Base-by-base conservation (phyloP, 2,329 filamentous ascomycete species). In the Fusarium tuaranense region DNA sequence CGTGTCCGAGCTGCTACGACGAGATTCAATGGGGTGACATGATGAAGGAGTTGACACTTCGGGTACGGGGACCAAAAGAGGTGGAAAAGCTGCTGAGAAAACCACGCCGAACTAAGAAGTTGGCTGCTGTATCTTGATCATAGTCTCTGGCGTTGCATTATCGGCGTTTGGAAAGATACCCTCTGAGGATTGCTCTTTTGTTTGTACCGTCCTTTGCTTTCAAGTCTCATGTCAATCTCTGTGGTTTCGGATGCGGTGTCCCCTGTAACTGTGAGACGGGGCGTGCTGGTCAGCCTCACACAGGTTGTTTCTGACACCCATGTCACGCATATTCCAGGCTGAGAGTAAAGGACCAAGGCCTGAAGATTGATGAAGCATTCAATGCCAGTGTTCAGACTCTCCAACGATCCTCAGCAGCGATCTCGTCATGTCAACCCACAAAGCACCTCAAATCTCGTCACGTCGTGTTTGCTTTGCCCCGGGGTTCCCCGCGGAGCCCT, bases 1-100 rank as follows among this genome's bases (percentile, higher is more conserved):
- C 78, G 3, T 98, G 96, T 83, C 94, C 94, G 0, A 84, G 84
- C 22, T 98, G 96, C 79, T 83, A 87, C 1, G 85, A 86, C 0
- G 82, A 86, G 6, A 83, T 95, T 2, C 81, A 86, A 61, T 98
- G 96, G 96, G 86, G 87, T 0, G 89, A 93, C 58, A 90, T 98
- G 84, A 93, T 97, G 85, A 95, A 92, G 80, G 95, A 97, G 80
- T 83, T 97, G 76, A 97, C 89, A 61, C 83, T 98, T 59, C 88
- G 96, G 36, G 86, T 90, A 39, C 88, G 94, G 27, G 95, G 93
- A 1, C 83, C 88, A 65, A 92, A 93, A 67, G 92, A 95, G 74
- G 84, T 95, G 1, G 88, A 91, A 46, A 91, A 91, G 74, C 78
- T 98, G 30, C 86, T 95, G 76, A 94, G 90, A 80, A 85, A 84